These are phyloP conservation scores for Lanmaoa rubissima DNA, from an alignment of 768 basidiomycete species.

Conservation along the genomic window DNA sequence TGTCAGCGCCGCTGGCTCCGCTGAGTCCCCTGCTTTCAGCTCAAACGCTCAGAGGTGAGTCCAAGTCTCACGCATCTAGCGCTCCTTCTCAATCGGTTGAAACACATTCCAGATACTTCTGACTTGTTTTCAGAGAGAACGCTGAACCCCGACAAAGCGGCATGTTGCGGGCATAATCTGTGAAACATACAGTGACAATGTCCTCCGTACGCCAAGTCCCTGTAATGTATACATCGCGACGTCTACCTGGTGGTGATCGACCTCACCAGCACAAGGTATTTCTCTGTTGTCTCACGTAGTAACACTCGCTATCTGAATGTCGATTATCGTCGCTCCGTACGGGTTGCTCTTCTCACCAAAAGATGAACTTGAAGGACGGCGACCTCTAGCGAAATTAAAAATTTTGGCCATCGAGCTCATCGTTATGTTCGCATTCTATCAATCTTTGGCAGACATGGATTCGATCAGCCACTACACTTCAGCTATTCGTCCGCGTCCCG, in stretches of 20 bases:
- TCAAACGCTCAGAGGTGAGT: too few species aligned
- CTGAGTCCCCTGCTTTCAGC: background rate
- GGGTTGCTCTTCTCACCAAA: slow-evolving; percentile 76
- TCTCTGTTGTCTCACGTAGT: background rate
- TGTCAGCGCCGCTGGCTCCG: too few species aligned
- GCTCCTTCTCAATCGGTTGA: too few species aligned
- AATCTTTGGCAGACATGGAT: slow-evolving; percentile 45
- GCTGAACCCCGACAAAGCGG: slow-evolving; percentile 14
- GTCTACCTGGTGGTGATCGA: slow-evolving; percentile 73
- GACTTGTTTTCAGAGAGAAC: background rate
- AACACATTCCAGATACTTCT: too few species aligned
- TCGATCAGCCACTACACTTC: slow-evolving; percentile 5
- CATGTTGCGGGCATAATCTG: slow-evolving; percentile 81
- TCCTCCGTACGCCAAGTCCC: slow-evolving; percentile 66
- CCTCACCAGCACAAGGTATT: slow-evolving; percentile 78
- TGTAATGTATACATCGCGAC: slow-evolving; percentile 61
- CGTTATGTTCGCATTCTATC: slow-evolving; percentile 89
- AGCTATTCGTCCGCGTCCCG: slow-evolving; percentile 19
- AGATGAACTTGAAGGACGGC: slow-evolving; percentile 74
- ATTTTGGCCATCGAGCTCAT: slow-evolving; percentile 82
- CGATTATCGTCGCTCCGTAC: slow-evolving; percentile 72
- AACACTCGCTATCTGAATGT: background rate
- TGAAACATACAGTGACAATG: slow-evolving; percentile 47
- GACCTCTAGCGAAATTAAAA: slow-evolving; percentile 72
- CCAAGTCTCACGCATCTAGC: too few species aligned